Percentiles rank a stretch among this genome's conserved stretches.
These are phyloP conservation scores for Leptomonas pyrrhocoris DNA, from an alignment of 208 protist genomes.

Conservation along the genomic window DNA sequence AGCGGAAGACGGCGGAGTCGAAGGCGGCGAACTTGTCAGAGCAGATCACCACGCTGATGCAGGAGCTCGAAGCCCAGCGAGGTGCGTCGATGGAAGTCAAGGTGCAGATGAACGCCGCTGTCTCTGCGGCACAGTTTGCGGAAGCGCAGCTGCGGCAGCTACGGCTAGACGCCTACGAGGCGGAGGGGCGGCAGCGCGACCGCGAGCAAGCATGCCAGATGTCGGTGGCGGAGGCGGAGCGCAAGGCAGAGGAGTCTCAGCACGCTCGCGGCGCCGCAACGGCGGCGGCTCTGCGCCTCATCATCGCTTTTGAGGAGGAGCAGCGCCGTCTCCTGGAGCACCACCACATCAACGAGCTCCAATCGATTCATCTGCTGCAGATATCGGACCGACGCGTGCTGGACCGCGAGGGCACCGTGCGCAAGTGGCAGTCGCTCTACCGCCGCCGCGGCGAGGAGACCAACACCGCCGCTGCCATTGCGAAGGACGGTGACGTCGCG, in stretches of 20 bases:
- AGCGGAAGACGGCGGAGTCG: slow-evolving; percentile 19
- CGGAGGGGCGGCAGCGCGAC: slow-evolving; percentile 24
- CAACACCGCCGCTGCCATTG: not conserved
- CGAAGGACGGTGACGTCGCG: slow-evolving; percentile 10
- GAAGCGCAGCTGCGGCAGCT: slow-evolving; percentile 34
- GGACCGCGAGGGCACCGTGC: slow-evolving; percentile 30
- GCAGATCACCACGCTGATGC: slow-evolving; percentile 23
- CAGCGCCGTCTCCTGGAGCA: slow-evolving; percentile 51
- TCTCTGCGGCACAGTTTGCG: slow-evolving; percentile 29
- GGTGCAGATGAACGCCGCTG: slow-evolving; percentile 34
- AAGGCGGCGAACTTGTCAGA: slow-evolving; percentile 12
- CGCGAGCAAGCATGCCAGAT: slow-evolving; percentile 34
- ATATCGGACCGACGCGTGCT: slow-evolving; percentile 38
- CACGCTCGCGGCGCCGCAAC: not conserved
- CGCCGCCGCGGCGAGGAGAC: slow-evolving; percentile 30
- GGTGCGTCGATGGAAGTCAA: slow-evolving; percentile 32
- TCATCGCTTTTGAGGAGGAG: slow-evolving; percentile 41
- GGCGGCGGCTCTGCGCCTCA: slow-evolving; percentile 17
- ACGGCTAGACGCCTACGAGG: slow-evolving; percentile 30
- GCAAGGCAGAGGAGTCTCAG: slow-evolving; percentile 5
- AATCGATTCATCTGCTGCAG: slow-evolving; percentile 33
- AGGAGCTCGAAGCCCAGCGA: slow-evolving; percentile 34
- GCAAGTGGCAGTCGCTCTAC: slow-evolving; percentile 47
- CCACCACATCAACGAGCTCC: slow-evolving; percentile 35
- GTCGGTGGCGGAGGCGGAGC: slow-evolving; percentile 34